A percentile compares a stretch with the other conserved stretches of the same genome.
Evolutionary conservation across 306 rosid species (phyloP).

Genomic region (Trichosanthes cucumerina): DNA sequence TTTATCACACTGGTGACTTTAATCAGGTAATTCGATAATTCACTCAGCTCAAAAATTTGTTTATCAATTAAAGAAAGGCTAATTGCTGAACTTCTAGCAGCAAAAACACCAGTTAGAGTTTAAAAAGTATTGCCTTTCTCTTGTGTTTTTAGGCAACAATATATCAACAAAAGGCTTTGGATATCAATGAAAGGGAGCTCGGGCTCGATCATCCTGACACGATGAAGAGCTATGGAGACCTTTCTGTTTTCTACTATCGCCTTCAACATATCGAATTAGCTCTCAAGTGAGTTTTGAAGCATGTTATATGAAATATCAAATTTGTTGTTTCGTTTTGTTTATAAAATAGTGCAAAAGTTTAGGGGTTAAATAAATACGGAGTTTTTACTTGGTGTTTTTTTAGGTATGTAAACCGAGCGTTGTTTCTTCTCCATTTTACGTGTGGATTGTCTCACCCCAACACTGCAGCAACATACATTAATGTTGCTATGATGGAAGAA

Average conservation of each 20-base stretch:
- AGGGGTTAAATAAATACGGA: not conserved
- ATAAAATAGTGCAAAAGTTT: not conserved
- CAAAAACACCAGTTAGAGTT: no score
- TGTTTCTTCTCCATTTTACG: conserved; percentile 89
- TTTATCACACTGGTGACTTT: conserved; percentile 95
- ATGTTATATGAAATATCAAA: not conserved
- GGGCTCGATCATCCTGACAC: conserved; percentile 99
- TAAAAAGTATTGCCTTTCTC: not conserved
- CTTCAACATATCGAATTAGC: conserved; percentile 93
- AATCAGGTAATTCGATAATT: conserved; percentile 53
- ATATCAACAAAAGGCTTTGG: conserved; percentile 93
- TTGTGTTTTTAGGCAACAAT: conserved; percentile 58
- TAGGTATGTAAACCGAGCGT: conserved; percentile 93
- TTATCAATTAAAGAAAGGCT: not conserved
- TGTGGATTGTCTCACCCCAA: conserved; percentile 95
- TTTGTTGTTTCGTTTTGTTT: not conserved
- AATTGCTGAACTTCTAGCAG: no score
- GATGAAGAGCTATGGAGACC: conserved; percentile 98
- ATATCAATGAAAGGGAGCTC: conserved; percentile 89
- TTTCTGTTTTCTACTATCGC: conserved; percentile 91
- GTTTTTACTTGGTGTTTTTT: conserved; percentile 15
- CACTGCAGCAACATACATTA: conserved; percentile 96
- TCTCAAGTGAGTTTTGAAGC: conserved; percentile 56
- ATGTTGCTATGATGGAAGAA: conserved; percentile 99
- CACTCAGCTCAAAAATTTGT: not conserved